A percentile compares a stretch with the other conserved stretches of the same genome.
Conservation (phyloP, 2,329 filamentous ascomycete species). For the Ceratocystis colombiana region DNA sequence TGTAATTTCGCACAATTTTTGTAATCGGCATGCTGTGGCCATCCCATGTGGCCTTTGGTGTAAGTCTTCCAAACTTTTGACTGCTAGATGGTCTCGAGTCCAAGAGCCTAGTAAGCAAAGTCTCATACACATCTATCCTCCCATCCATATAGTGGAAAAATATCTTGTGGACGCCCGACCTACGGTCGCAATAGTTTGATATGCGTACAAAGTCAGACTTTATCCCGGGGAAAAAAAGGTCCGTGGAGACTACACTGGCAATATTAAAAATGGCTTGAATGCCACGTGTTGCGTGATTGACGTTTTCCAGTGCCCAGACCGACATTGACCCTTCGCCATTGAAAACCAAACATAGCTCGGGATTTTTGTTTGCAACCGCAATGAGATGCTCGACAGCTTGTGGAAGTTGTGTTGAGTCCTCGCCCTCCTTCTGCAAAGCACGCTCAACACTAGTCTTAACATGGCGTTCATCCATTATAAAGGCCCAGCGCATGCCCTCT, state of each 20-base stretch:
- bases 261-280: slow-evolving; percentile 72
- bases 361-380: slow-evolving; percentile 70
- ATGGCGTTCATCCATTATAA: slow-evolving; percentile 73
- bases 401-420: slow-evolving; percentile 30
- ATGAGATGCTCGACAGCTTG: slow-evolving; percentile 68
- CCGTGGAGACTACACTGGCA: slow-evolving; percentile 57
- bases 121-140: slow-evolving; percentile 69
- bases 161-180: slow-evolving; percentile 37
- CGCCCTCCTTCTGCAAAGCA: slow-evolving; percentile 47
- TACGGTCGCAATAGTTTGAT: slow-evolving; percentile 14
- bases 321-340: slow-evolving; percentile 81
- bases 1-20: slow-evolving; percentile 78
- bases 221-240: slow-evolving; percentile 40
- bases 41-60: slow-evolving; percentile 61
- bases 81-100: slow-evolving; percentile 47
- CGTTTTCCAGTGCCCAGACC: slow-evolving; percentile 83
- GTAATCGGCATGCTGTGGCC: slow-evolving; percentile 72
- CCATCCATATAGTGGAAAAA: slow-evolving; percentile 80
- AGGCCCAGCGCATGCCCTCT: slow-evolving; percentile 50
- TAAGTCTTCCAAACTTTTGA: slow-evolving; percentile 49
- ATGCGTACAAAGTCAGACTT: slow-evolving; percentile 15
- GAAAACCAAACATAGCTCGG: slow-evolving; percentile 78
- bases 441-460: slow-evolving; percentile 68
- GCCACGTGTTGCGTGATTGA: slow-evolving; percentile 58
- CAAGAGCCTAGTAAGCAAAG: slow-evolving; percentile 67